Evolutionary conservation across 306 rosid genomes (phyloP).

Genomic region (Malus fusca): DNA sequence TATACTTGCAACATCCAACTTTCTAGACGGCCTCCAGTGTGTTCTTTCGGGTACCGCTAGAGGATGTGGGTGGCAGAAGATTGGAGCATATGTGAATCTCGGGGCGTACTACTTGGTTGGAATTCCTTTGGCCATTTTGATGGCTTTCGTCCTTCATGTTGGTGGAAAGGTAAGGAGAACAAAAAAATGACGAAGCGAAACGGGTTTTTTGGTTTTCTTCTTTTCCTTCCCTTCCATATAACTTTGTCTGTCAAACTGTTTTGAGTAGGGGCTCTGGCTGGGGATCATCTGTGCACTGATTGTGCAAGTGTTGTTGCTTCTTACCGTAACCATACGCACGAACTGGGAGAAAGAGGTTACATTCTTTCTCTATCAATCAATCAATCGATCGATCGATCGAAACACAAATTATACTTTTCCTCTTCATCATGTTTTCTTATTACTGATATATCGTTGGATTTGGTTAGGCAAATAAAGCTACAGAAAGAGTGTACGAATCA

Average conservation of each 20-base stretch:
- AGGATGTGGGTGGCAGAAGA: constrained; percentile 85
- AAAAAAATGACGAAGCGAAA: not conserved
- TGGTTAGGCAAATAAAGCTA: constrained; percentile 32
- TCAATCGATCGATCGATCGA: not conserved
- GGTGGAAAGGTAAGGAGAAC: constrained; percentile 53
- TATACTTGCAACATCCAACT: constrained; percentile 48
- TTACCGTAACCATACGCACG: constrained; percentile 42
- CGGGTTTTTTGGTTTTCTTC: not conserved
- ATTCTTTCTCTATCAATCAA: not conserved
- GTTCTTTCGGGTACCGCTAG: constrained; percentile 74
- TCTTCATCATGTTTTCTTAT: not conserved
- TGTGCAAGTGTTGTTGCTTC: constrained; percentile 47
- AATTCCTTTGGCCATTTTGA: constrained; percentile 47
- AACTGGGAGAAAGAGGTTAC: constrained; percentile 66
- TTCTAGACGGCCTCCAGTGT: constrained; percentile 62
- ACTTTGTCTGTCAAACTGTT: not conserved
- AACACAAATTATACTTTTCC: not conserved
- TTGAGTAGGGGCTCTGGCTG: constrained; percentile 62
- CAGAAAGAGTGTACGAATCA: constrained; percentile 44
- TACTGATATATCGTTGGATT: not conserved
- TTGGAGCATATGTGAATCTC: constrained; percentile 66
- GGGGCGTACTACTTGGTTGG: constrained; percentile 72
- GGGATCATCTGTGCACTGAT: constrained; percentile 63
- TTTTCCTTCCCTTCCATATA: not conserved
- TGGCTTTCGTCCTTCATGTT: constrained; percentile 51